Percentiles rank a stretch among this genome's conserved stretches.
phyloP scores from a whole-genome alignment of 306 rosid species.

The Cicer judaicum region DNA sequence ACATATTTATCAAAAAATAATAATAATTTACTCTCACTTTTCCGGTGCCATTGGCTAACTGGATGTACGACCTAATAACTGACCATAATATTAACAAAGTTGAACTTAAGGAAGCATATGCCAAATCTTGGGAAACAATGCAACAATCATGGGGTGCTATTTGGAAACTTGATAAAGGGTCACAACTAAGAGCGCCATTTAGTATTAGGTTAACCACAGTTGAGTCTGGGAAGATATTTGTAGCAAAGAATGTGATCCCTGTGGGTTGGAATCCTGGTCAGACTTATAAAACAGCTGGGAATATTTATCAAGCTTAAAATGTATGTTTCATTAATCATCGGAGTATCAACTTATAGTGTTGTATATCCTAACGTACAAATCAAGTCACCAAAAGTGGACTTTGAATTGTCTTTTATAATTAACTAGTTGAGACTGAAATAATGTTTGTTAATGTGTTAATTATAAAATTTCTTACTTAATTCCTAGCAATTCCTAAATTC shows the following conservation, averaged over 20 bases:
- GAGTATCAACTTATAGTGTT: background rate
- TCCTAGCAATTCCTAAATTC: too few relatives aligned
- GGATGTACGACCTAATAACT: too few relatives aligned
- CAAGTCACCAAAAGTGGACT: too few relatives aligned
- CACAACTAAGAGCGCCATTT: conserved; percentile 59
- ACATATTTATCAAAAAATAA: too few relatives aligned
- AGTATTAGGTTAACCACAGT: conserved; percentile 60
- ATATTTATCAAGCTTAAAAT: conserved; percentile 42
- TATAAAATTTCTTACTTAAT: too few relatives aligned
- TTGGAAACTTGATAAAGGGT: conserved; percentile 64
- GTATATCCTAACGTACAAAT: too few relatives aligned
- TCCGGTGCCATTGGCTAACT: too few relatives aligned
- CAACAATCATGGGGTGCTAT: conserved; percentile 73
- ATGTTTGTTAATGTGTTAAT: too few relatives aligned
- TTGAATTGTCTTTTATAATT: too few relatives aligned
- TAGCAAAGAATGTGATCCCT: conserved; percentile 69
- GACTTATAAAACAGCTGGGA: conserved; percentile 59
- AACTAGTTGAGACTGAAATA: too few relatives aligned
- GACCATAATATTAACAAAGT: conserved; percentile 25
- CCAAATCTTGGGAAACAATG: conserved; percentile 67
- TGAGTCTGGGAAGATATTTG: conserved; percentile 47
- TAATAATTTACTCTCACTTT: too few relatives aligned
- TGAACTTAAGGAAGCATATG: conserved; percentile 59
- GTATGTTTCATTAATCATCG: background rate
- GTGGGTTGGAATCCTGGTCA: conserved; percentile 67